phyloP scores from a whole-genome alignment of 345 rosid genomes.

The rapeseed (Brassica napus) region Da-Ae NC_063434.1:29465501-29466000 shows the following conservation, averaged over 20 bases:
- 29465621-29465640: background rate
- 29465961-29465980: background rate
- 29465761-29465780: background rate
- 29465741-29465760: background rate
- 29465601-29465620: background rate
- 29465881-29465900: background rate
- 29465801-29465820: background rate
- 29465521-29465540: background rate
- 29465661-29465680: background rate
- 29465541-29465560: background rate
- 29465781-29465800: background rate
- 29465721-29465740: background rate
- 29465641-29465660: background rate
- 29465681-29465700: background rate
- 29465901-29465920: background rate
- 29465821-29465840: background rate
- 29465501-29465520: background rate
- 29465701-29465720: background rate
- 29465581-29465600: background rate
- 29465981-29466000: background rate
- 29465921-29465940: background rate
- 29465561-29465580: background rate
- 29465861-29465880: background rate
- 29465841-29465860: background rate
- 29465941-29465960: background rate